A percentile compares a stretch with the other conserved stretches of the same genome.
These are phyloP conservation scores for Byssoonygena ceratinophila DNA, from an alignment of 2,329 filamentous ascomycete species.

Conservation along the genomic window DNA sequence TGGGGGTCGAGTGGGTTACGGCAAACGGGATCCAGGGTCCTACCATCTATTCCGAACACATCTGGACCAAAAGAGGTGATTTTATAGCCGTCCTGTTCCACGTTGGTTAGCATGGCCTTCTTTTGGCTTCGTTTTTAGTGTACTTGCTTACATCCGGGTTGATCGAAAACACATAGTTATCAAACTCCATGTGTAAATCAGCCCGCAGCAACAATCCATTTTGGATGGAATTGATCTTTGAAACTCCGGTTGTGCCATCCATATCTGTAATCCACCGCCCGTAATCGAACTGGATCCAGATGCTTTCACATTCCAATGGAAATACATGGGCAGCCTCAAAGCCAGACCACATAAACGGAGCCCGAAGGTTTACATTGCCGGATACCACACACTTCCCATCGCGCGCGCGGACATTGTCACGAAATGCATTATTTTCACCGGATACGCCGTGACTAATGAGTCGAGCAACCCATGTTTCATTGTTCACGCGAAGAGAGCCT, in stretches of 20 bases:
- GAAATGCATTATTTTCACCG: conserved; percentile 15
- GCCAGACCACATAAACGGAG: conserved; percentile 11
- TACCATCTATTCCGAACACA: conserved; percentile 15
- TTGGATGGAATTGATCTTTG: conserved; percentile 17
- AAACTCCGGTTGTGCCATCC: conserved; percentile 10
- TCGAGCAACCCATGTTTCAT: conserved; percentile 16
- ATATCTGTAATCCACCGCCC: conserved; percentile 5
- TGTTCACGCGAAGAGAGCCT: conserved; percentile 17
- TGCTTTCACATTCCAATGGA: conserved; percentile 18
- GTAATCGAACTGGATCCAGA: conserved; percentile 19
- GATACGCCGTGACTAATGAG: conserved; percentile 13
- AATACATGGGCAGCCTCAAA: conserved; percentile 23
- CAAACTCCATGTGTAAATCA: conserved; percentile 14
- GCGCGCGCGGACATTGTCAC: conserved; percentile 17
- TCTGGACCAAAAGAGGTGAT: conserved; percentile 12
- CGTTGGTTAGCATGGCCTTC: conserved; percentile 3
- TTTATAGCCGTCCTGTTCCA: conserved; percentile 17
- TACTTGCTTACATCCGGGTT: conserved; percentile 17
- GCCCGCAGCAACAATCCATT: conserved; percentile 15
- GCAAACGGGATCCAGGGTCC: conserved; percentile 17
- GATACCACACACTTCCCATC: conserved; percentile 21
- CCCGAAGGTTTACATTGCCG: conserved; percentile 13
- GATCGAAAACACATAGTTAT: conserved; percentile 17
- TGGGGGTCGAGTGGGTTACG: background rate
- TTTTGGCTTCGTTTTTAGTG: background rate